phyloP scores from a whole-genome alignment of 2,329 filamentous ascomycete species.

The Neonectria ditissima region DNA sequence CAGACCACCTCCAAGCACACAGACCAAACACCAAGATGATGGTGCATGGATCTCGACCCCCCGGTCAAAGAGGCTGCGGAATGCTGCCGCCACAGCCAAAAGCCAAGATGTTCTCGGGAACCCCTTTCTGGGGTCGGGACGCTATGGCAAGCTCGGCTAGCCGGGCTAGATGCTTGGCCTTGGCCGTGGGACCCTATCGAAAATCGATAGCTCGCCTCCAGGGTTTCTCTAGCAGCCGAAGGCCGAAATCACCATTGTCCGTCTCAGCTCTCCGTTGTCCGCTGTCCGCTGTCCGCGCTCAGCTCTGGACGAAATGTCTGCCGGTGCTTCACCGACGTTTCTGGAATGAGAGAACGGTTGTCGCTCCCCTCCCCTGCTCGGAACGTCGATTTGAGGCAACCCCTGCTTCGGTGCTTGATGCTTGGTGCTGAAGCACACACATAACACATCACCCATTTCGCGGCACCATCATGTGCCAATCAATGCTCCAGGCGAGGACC shows the following conservation, averaged over 20 bases:
- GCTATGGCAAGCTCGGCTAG: constrained; percentile 36
- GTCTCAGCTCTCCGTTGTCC: too few relatives aligned
- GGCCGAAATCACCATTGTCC: constrained; percentile 13
- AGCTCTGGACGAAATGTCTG: constrained; percentile 14
- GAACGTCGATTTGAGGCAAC: background rate
- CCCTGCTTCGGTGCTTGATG: too few relatives aligned
- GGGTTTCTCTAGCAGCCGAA: constrained; percentile 24
- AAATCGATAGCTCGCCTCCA: constrained; percentile 39
- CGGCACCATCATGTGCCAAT: constrained; percentile 3
- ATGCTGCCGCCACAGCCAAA: constrained; percentile 43
- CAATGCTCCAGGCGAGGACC: constrained; percentile 6
- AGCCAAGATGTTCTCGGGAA: constrained; percentile 39
- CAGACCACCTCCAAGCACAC: constrained; percentile 24
- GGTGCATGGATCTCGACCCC: constrained; percentile 36
- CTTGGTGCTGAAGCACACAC: background rate
- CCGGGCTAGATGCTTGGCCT: constrained; percentile 26
- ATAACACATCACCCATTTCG: background rate
- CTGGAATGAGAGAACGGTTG: constrained; percentile 10
- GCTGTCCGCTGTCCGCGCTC: too few relatives aligned
- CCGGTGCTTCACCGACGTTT: constrained; percentile 24
- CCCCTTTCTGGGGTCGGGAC: constrained; percentile 43
- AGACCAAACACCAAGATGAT: constrained; percentile 20
- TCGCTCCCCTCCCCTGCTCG: background rate
- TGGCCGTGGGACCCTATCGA: constrained; percentile 29
- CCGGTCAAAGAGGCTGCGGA: constrained; percentile 45